Evolutionary conservation across 306 rosid species (phyloP).

Genomic region (Luffa acutangula): DNA sequence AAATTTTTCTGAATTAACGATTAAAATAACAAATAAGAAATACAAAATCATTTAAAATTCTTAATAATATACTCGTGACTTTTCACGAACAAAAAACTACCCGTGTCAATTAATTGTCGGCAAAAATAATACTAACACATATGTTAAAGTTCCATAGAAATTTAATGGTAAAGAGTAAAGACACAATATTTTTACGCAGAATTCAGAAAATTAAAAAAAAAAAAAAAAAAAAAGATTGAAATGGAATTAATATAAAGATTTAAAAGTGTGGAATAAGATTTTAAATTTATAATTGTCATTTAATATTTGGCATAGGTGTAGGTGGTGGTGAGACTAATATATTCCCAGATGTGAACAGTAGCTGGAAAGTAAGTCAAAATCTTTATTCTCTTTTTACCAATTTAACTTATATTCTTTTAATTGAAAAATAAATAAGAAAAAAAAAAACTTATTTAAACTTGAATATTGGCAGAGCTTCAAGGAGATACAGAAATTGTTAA

Average conservation of each 20-base stretch:
- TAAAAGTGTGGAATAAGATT: not conserved
- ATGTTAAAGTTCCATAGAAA: not conserved
- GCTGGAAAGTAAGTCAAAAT: slow-evolving; percentile 61
- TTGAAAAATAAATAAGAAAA: not conserved
- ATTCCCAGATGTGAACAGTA: slow-evolving; percentile 83
- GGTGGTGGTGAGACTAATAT: slow-evolving; percentile 59
- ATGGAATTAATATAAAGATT: not conserved
- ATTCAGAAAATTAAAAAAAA: no score
- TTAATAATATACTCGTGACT: no score
- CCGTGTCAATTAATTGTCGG: no score
- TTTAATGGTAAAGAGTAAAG: not conserved
- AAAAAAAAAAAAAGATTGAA: no score
- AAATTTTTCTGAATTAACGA: no score
- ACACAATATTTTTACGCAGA: no score
- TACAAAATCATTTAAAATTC: no score
- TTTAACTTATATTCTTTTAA: not conserved
- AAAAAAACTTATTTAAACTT: not conserved
- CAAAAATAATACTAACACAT: not conserved
- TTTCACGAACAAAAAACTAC: no score
- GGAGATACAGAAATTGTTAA: slow-evolving; percentile 61
- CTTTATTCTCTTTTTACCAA: not conserved
- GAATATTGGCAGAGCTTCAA: slow-evolving; percentile 56
- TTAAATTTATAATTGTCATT: not conserved
- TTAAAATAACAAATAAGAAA: no score
- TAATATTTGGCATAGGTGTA: not conserved